A percentile compares a stretch with the other conserved stretches of the same genome.
These are phyloP conservation scores for Populus tremula DNA, from an alignment of 345 rosid species.

Conservation along the genomic window DNA sequence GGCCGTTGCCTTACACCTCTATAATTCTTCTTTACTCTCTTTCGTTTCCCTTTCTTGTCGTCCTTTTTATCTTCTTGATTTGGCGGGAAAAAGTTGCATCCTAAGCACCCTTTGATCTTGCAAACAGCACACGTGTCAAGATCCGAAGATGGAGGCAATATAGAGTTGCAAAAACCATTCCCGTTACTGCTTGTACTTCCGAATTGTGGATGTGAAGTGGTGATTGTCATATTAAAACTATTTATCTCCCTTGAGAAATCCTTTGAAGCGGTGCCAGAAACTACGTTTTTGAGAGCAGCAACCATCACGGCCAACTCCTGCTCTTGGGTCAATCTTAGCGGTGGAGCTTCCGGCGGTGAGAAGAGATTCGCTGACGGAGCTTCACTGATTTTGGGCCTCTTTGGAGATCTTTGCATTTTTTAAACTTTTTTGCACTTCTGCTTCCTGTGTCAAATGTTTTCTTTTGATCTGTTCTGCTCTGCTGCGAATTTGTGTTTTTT, in stretches of 20 bases:
- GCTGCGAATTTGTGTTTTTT: background rate
- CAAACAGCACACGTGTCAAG: constrained; percentile 62
- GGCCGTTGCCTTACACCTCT: constrained; percentile 98
- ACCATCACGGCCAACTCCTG: constrained; percentile 71
- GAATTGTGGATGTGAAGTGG: background rate
- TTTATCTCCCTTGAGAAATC: background rate
- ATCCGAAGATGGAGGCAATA: constrained; percentile 29
- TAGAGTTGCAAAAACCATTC: background rate
- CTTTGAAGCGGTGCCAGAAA: constrained; percentile 23
- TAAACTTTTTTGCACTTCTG: background rate
- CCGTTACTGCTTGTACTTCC: background rate
- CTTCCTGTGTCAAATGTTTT: background rate
- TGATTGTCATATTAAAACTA: constrained; percentile 7
- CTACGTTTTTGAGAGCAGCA: constrained; percentile 39
- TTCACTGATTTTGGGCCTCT: constrained; percentile 24
- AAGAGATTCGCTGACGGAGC: background rate
- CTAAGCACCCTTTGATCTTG: constrained; percentile 61
- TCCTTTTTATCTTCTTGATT: constrained; percentile 20
- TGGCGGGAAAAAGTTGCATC: constrained; percentile 77
- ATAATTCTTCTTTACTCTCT: constrained; percentile 62
- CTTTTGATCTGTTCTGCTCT: background rate
- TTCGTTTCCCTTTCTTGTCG: constrained; percentile 19
- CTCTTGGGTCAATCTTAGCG: constrained; percentile 40
- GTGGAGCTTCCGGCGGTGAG: constrained; percentile 1
- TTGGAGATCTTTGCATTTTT: constrained; percentile 37